These are phyloP conservation scores for Tolypocladium nubicola DNA, from an alignment of 2,329 filamentous ascomycete species.

Conservation along the genomic window DNA sequence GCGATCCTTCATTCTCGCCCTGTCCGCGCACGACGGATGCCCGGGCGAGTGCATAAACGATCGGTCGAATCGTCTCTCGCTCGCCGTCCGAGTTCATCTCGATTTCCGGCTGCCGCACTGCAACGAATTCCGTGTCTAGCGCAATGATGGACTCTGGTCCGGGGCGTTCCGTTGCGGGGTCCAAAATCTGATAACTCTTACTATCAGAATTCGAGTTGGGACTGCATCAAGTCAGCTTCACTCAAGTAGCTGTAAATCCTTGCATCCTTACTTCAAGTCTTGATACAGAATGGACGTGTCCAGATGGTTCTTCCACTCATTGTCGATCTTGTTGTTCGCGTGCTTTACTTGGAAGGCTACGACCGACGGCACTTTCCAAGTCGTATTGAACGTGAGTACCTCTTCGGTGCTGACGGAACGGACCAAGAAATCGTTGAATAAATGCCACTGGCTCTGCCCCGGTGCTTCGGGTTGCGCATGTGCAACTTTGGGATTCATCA, in stretches of 20 bases:
- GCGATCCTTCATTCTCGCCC: slow-evolving; percentile 66
- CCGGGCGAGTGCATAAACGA: slow-evolving; percentile 82
- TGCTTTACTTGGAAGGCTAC: slow-evolving; percentile 77
- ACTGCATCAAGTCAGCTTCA: slow-evolving; percentile 19
- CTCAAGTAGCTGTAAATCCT: neutral
- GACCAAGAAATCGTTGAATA: slow-evolving; percentile 97
- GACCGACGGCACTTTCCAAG: slow-evolving; percentile 88
- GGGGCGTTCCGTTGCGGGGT: slow-evolving; percentile 52
- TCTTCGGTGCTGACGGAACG: slow-evolving; percentile 70
- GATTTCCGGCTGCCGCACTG: slow-evolving; percentile 84
- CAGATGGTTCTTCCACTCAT: slow-evolving; percentile 73
- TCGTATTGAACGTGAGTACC: slow-evolving; percentile 77
- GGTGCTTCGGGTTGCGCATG: slow-evolving; percentile 52
- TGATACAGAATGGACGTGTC: slow-evolving; percentile 79
- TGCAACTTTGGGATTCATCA: slow-evolving; percentile 36
- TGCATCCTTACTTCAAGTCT: slow-evolving; percentile 41
- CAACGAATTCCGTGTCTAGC: slow-evolving; percentile 93
- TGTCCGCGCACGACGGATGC: slow-evolving; percentile 80
- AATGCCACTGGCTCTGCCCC: slow-evolving; percentile 69
- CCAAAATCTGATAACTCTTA: slow-evolving; percentile 50
- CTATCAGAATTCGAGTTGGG: slow-evolving; percentile 18
- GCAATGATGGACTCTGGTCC: slow-evolving; percentile 67
- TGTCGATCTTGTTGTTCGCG: slow-evolving; percentile 72
- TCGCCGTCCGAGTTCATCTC: slow-evolving; percentile 93
- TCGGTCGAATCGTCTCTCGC: slow-evolving; percentile 82